Evolutionary conservation across 2,329 filamentous ascomycete genomes (phyloP), one percentile per base, ranked within the genome.

Genomic region (Aureobasidium subglaciale): DNA sequence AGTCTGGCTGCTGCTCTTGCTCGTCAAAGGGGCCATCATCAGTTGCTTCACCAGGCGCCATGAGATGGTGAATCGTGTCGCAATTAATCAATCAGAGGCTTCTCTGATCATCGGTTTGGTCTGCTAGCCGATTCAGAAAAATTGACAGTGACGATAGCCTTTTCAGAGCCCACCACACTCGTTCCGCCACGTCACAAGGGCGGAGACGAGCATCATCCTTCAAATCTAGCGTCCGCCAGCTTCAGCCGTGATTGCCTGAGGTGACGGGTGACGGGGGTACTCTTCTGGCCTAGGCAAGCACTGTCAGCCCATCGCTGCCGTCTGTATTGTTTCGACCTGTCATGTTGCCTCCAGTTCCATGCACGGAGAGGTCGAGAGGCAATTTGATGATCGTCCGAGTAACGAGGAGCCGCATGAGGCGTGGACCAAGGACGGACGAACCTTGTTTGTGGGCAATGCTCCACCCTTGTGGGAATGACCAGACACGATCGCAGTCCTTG

Each of bases 121-220:
- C 43, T 43, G 45, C 46, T 52, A 38, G 52, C 38, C 38, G 46
- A 56, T 27, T 37, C 46, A 40, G 40, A 32, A 43, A 53, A 52
- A 56, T 27, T 46, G 38, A 50, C 38, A 46, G 16, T 58, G 52
- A 42, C 10, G 60, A 63, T 63, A 64, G 60, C 59, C 62, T 64
- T 15, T 62, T 56, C 45, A 24, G 43, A 58, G 59, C 59, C 60
- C 61, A 61, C 65, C 64, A 66, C 56, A 65, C 59, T 71, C 65
- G 65, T 68, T 60, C 68, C 70, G 74, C 74, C 74, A 77, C 74
- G 74, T 77, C 73, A 76, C 74, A 74, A 70, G 74, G 72, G 76
- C 73, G 74, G 71, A 74, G 72, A 74, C 69, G 68, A 43, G 30
- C 45, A 52, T 71, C 67, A 69, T 68, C 68, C 73, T 71, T 70